A percentile compares a stretch with the other conserved stretches of the same genome.
Conservation (phyloP, 306 rosid genomes). For the Cicer yamashitae region DNA sequence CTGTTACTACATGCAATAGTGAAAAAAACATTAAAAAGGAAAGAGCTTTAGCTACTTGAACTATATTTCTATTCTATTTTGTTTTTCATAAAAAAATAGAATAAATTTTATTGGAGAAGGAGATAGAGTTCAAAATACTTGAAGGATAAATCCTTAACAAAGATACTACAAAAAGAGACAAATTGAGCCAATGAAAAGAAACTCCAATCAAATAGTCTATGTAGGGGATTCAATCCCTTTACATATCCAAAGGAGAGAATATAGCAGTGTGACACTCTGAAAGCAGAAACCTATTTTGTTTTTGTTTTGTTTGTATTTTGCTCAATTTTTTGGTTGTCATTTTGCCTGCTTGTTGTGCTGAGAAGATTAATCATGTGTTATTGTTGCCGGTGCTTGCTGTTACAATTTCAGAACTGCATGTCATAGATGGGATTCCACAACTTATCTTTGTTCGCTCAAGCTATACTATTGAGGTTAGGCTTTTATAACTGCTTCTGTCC, state of each 20-base stretch:
- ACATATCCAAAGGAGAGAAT: slow-evolving; percentile 8
- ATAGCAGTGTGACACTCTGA: neutral
- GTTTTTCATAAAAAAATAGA: neutral
- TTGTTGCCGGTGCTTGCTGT: slow-evolving; percentile 44
- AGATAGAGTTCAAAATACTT: slow-evolving; percentile 10
- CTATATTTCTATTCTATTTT: slow-evolving; percentile 12
- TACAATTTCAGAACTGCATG: slow-evolving; percentile 81
- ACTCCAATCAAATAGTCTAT: neutral
- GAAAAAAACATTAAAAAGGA: neutral
- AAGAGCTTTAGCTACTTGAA: slow-evolving; percentile 8
- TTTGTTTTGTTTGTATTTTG: slow-evolving; percentile 34
- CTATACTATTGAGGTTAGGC: slow-evolving; percentile 91
- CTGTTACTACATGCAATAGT: slow-evolving; percentile 28
- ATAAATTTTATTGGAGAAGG: slow-evolving; percentile 13
- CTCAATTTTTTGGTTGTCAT: slow-evolving; percentile 14
- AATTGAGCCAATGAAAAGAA: neutral
- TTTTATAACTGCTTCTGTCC: slow-evolving; percentile 36
- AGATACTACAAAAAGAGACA: neutral
- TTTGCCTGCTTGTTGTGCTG: slow-evolving; percentile 30
- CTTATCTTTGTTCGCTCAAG: slow-evolving; percentile 87
- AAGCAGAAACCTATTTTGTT: neutral
- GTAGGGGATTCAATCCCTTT: neutral
- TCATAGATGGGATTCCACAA: slow-evolving; percentile 92
- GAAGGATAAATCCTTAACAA: slow-evolving; percentile 6
- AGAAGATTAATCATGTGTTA: slow-evolving; percentile 42